Base-by-base conservation (phyloP, 495 filamentous ascomycete species). In the Evansstolkia leycettana region DNA sequence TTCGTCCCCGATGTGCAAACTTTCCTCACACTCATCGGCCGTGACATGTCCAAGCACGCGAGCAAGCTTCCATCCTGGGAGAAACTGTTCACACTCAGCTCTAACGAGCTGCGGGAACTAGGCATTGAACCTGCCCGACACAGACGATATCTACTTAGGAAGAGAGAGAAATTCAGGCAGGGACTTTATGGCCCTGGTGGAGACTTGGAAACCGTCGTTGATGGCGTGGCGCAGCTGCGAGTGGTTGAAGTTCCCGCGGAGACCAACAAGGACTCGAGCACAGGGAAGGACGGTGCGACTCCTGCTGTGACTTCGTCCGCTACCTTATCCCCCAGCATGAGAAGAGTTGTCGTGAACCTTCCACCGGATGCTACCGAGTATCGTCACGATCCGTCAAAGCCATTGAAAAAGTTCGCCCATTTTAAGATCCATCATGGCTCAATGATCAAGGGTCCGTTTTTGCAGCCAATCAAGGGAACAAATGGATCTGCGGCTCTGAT, bases 21-120 rank as follows among this genome's bases (percentile, higher is more conserved):
- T 33, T 96, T 98, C 64, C 82, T 98, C 39, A 82, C 72, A 5
- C 58, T 93, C 19, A 98, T 98, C 61, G 90, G 90, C 50, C 90
- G 90, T 39, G 75, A 76, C 43, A 73, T 93, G 45, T 72, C 69
- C 34, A 72, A 82, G 43, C 84, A 95, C 58, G 73, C 78, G 8
- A 60, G 76, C 50, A 72, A 96, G 53, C 80, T 98, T 41, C 74
- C 80, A 3, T 78, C 78, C 18, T 98, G 90, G 90, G 82, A 87
- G 16, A 71, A 80, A 6, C 71, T 98, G 15, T 98, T 98, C 66
- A 68, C 72, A 11, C 59, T 88, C 31, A 75, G 67, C n/a, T 83
- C 81, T 1, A 41, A 64, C 16, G 80, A 96, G 52, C 69, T 98
- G 38, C 71, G 76, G 27, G 78, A 88, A 36, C 65, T 87, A 4